phyloP scores from a whole-genome alignment of 768 basidiomycete species.

The Tricholoma hemisulphureum region DNA sequence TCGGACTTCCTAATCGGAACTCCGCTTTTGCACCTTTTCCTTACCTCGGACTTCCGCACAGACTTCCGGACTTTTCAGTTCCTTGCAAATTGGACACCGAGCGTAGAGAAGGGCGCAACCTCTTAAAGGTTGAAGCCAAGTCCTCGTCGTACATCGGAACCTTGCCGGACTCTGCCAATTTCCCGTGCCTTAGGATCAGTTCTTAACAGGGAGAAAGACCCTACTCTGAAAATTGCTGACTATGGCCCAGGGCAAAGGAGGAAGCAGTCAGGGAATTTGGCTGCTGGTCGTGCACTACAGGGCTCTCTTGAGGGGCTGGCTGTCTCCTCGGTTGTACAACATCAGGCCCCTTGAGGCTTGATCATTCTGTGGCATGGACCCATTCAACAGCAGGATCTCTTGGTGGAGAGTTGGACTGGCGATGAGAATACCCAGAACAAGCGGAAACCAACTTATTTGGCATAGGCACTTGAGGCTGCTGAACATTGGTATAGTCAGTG shows the following conservation, averaged over 20 bases:
- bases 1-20: no score
- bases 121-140: no score
- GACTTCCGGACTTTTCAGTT: no score
- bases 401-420: conserved; percentile 42
- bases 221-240: conserved; percentile 53
- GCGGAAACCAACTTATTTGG: conserved; percentile 36
- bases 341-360: conserved; percentile 56
- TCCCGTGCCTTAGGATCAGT: no score
- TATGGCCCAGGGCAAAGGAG: conserved; percentile 37
- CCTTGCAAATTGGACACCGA: no score
- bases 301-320: conserved; percentile 46
- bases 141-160: no score
- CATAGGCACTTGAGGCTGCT: conserved; percentile 52
- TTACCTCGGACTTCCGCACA: no score
- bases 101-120: no score
- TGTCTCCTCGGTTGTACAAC: conserved; percentile 34
- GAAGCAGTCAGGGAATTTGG: conserved; percentile 38
- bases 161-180: no score
- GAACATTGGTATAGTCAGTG: conserved; percentile 66
- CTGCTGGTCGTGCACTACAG: conserved; percentile 44
- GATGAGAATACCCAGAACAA: conserved; percentile 29
- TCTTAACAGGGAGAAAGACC: conserved; percentile 48
- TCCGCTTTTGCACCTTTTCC: no score
- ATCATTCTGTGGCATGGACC: conserved; percentile 48
- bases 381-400: conserved; percentile 57